Base-by-base conservation (phyloP, 1,284 basidiomycete species). In the Agroathelia rolfsii region DNA sequence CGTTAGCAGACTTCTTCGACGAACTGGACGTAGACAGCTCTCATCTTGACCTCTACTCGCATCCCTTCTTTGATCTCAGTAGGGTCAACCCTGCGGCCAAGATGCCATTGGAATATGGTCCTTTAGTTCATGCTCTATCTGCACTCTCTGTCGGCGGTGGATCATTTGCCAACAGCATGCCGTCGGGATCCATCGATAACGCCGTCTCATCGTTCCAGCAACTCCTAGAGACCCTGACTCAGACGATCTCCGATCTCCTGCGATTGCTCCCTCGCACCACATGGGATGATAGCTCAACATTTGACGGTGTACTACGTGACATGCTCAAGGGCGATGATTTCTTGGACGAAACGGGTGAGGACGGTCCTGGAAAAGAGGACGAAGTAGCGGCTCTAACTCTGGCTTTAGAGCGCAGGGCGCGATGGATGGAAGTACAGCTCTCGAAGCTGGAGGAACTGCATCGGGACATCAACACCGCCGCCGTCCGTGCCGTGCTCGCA, bases 401-500 rank as follows among this genome's bases (percentile, higher is more conserved):
- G 30, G 82, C 83, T 6, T 66, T 87, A 30, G 84, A 87, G 51
- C 77, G 81, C 37, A 77, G 84, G 11, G 84, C 83, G 12, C 69
- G 83, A 27, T 87, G 84, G 84, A 87, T 87, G 84, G 83, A 87
- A 55, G 78, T 84, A 17, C 84, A 87, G 50, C 56, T 87, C 11
- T 82, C 81, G 1, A 86, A 87, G 51, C 62, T 87, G 26, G 83
- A 87, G 52, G 83, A 85, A 46, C 62, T 87, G 17, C 83, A 87
- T 46, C 77, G 81, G 9, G 83, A 87, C 44, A 86, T 87, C 53
- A 87, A 87, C 52, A 81, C 72, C 2, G 83, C 84, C 4, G 84
- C 84, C 4, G 82, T 85, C 17, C 72, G 79, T 17, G 81, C 83
- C 6, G 76, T 86, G 15, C 64, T 87, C 19, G 69, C 76, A 1